phyloP scores from a whole-genome alignment of 306 rosid genomes.

The Ammopiptanthus mongolicus region DNA sequence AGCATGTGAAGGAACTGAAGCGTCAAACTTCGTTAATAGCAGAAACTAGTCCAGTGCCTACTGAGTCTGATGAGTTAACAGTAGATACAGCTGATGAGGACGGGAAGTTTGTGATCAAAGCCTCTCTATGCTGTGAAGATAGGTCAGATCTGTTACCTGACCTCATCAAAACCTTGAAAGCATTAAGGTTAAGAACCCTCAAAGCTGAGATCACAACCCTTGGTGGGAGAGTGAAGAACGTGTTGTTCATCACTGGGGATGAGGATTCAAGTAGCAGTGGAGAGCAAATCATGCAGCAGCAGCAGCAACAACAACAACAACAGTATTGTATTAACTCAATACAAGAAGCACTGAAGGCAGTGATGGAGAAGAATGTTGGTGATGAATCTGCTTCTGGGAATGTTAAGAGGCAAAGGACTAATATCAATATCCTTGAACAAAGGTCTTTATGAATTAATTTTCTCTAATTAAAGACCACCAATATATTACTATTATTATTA shows the following conservation, averaged over 20 bases:
- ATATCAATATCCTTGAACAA: constrained; percentile 54
- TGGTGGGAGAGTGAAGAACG: constrained; percentile 77
- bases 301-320: not conserved
- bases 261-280: constrained; percentile 32
- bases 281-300: constrained; percentile 9
- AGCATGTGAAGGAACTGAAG: constrained; percentile 84
- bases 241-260: constrained; percentile 62
- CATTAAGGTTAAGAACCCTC: constrained; percentile 54
- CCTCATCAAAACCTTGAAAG: constrained; percentile 68
- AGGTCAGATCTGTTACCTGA: constrained; percentile 80
- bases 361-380: constrained; percentile 66
- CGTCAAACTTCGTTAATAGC: constrained; percentile 70
- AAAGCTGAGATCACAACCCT: constrained; percentile 84
- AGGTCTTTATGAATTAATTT: constrained; percentile 36
- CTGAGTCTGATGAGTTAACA: constrained; percentile 64
- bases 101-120: constrained; percentile 71
- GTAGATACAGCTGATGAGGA: constrained; percentile 71
- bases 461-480: not conserved
- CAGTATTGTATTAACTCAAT: constrained; percentile 64
- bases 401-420: constrained; percentile 84
- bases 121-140: constrained; percentile 85
- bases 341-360: constrained; percentile 78
- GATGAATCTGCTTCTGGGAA: constrained; percentile 61
- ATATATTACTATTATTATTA: not conserved
- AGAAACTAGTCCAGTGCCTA: constrained; percentile 69